Conservation (phyloP, 2,329 filamentous ascomycete genomes). For the Botrytis byssoidea region DNA sequence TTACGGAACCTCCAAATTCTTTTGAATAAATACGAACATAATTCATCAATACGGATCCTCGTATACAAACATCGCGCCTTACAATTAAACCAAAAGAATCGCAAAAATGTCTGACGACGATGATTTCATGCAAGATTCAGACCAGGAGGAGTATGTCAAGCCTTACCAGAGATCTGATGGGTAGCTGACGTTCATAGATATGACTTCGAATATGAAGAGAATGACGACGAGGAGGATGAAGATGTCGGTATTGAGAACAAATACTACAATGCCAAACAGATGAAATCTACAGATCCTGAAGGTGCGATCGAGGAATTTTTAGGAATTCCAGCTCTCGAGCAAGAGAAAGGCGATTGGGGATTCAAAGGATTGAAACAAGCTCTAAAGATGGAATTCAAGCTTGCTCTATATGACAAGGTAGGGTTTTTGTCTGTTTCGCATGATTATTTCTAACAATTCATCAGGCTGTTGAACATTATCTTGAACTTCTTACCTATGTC, state of each 20-base stretch:
- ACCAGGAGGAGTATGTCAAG: slow-evolving; percentile 70
- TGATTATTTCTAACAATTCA: slow-evolving; percentile 17
- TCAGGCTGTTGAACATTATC: slow-evolving; percentile 87
- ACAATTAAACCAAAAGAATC: neutral
- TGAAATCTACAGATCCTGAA: slow-evolving; percentile 82
- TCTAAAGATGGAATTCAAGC: slow-evolving; percentile 93
- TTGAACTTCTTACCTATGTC: slow-evolving; percentile 93
- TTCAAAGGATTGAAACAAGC: slow-evolving; percentile 98
- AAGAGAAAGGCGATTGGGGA: slow-evolving; percentile 95
- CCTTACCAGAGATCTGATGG: slow-evolving; percentile 15
- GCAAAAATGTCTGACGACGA: slow-evolving; percentile 58
- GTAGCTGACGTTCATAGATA: slow-evolving; percentile 53
- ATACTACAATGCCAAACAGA: slow-evolving; percentile 99
- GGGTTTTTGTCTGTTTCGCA: neutral
- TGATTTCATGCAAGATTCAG: slow-evolving; percentile 92
- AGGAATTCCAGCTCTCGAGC: slow-evolving; percentile 78
- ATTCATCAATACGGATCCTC: neutral
- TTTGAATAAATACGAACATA: neutral
- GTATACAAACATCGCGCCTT: neutral
- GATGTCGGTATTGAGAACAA: slow-evolving; percentile 98
- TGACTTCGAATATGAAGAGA: slow-evolving; percentile 95
- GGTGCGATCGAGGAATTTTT: slow-evolving; percentile 91
- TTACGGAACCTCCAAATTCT: neutral
- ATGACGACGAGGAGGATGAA: slow-evolving; percentile 80
- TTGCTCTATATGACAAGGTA: slow-evolving; percentile 84